Evolutionary conservation across 1,284 basidiomycete genomes (phyloP), one percentile per base, ranked within the genome.

Genomic region (Tilletia caries): DNA sequence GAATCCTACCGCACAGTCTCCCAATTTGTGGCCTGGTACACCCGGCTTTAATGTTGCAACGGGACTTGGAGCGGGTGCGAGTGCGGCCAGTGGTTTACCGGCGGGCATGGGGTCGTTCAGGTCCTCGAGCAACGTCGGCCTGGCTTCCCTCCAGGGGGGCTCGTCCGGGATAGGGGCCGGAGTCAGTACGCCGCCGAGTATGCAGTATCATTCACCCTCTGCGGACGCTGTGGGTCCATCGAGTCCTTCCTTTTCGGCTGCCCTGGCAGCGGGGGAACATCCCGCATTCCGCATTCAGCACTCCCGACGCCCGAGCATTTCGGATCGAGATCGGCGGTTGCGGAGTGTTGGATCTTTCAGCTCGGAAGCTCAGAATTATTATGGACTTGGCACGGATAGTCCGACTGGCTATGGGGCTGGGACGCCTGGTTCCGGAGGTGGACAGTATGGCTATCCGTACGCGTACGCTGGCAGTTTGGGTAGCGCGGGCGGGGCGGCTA

Each of bases 91-190:
- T 29, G 60, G 66, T 18, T 18, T 58, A 4, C n/a, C 23, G 8
- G 50, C 68, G 27, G 65, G 73, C 2, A 48, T 58, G 25, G 70
- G 66, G 5, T 69, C 76, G 18, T 72, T 65, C n/a, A 33, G 68
- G 25, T 25, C 44, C 41, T 32, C 64, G 23, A 64, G 41, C 20
- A 20, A 50, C 20, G 3, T 50, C 48, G 48, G 48, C 18, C 48
- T 50, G 20, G 48, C 37, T 10, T 41, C 37, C 37, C 37, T 41
- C 37, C 37, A 41, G 15, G 37, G 10, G 2, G 37, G 37, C 37
- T 41, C 37, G 15, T 41, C 37, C 15, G 37, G 37, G 37, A 41
- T 15, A 6, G 37, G 37, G 37, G 15, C 10, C 15, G 37, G 37
- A 41, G 37, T 41, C 37, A 15, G 37, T 41, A 41, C 37, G 10